Evolutionary conservation across 2,329 filamentous ascomycete species (phyloP), one percentile per base, ranked within the genome.

Genomic region (Penicillium sp.): DNA sequence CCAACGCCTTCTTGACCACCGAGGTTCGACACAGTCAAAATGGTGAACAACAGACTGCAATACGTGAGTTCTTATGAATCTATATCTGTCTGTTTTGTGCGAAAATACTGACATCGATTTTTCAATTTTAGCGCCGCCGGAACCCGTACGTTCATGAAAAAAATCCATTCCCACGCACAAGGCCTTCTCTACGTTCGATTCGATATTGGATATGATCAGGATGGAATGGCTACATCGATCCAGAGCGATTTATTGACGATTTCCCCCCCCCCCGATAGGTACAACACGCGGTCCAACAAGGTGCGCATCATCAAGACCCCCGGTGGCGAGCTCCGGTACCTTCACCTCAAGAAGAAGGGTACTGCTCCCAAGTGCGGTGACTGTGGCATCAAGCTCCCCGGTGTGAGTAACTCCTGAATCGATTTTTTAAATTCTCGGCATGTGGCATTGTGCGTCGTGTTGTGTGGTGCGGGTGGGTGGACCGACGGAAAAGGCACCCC

Each of bases 281-380:
- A 98, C 90, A 98, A 98, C 89, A 98, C 93, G 80, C 85, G 85
- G 79, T 96, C 91, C 80, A 97, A 99, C 90, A 91, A 92, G 82
- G 93, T 95, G 79, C 90, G 95, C 78, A 86, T 96, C 76, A 81
- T 96, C 82, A 95, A 95, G 87, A 99, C 95, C 70, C 95, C 96
- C 71, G 96, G 95, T 80, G 95, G 95, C 79, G 87, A 93, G 80
- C 88, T 96, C 76, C 89, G 95, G 80, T 89, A 96, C 78, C 90
- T 98, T 74, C 93, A 99, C 89, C 93, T 97, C 86, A 98, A 98
- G 90, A 99, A 99, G 91, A 90, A 89, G 80, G 95, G 93, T 73
- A 96, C 92, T 79, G 90, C 93, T 67, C 95, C 95, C 78, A 99
- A 99, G 87, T 99, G 95, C 80, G 91, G 96, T 87, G 95, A 99